Conservation (phyloP, 2,329 filamentous ascomycete species). For the Balansia obtecta region DNA sequence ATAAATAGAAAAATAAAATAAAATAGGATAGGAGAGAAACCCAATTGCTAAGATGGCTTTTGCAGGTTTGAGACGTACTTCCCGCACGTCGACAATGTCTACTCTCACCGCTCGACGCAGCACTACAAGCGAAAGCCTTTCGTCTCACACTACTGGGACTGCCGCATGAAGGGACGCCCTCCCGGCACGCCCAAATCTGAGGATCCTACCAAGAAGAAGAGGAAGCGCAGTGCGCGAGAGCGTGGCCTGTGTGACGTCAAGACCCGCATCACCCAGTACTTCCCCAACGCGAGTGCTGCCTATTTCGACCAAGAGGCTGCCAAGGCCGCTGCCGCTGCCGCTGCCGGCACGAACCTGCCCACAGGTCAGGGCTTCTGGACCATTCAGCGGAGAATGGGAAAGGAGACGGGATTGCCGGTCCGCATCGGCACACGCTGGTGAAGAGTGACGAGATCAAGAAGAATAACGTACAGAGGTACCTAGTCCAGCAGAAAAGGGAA, state of each 20-base stretch:
- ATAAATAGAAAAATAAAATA: no score
- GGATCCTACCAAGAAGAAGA: slow-evolving; percentile 71
- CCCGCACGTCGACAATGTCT: slow-evolving; percentile 73
- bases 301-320: slow-evolving; percentile 20
- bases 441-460: slow-evolving; percentile 73
- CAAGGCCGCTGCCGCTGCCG: slow-evolving; percentile 8
- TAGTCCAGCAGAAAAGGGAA: slow-evolving; percentile 53
- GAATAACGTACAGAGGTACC: slow-evolving; percentile 58
- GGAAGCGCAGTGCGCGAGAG: slow-evolving; percentile 62
- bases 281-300: slow-evolving; percentile 35
- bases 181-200: slow-evolving; percentile 69
- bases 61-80: slow-evolving; percentile 67
- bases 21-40: no score
- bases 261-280: slow-evolving; percentile 76
- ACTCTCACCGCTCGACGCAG: slow-evolving; percentile 73
- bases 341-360: slow-evolving; percentile 12
- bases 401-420: slow-evolving; percentile 54
- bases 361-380: slow-evolving; percentile 53
- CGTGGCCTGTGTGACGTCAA: slow-evolving; percentile 76
- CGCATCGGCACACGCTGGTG: slow-evolving; percentile 62
- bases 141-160: slow-evolving; percentile 76
- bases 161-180: slow-evolving; percentile 65
- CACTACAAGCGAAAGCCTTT: slow-evolving; percentile 74
- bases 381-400: slow-evolving; percentile 64
- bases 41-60: neutral